Base-by-base conservation (phyloP, 257 asterid genomes). In the Penstemon davidsonii region DNA sequence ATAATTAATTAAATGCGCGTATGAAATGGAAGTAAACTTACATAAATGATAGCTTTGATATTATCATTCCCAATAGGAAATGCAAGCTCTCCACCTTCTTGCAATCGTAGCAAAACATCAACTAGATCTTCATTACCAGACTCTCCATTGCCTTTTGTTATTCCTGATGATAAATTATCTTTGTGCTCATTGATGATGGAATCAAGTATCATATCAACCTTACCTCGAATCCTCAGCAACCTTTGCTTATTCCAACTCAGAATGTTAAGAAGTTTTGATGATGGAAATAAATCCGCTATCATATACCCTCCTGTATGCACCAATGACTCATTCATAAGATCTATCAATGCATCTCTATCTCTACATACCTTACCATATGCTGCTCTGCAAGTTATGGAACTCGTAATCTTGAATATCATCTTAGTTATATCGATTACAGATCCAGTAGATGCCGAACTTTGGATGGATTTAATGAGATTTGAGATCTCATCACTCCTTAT, bases 101-200 rank as follows among this genome's bases (percentile, higher is more conserved):
- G 69, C 43, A 76, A 54, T 43, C 79, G 73, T 10, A 79, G 79
- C 25, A 79, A 68, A 55, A 79, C 81, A 54, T 79, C 84, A 6
- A 76, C 76, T 12, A 79, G 51, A 66, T 79, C 84, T 55, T 76
- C 79, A 59, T 59, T 42, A 7, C 77, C 78, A 36, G 60, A 18
- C 55, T 65, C 76, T 37, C 79, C 82, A 73, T 69, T 55, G 3
- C 71, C 79, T 63, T 47, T 50, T 25, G 37, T 57, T 37, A 4
- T n/a, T 59, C n/a, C n/a, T n/a, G n/a, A n/a, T n/a, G n/a, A n/a
- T 71, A 18, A 37, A 33, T 9, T 4, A 4, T 53, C 57, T 50
- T 12, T 55, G n/a, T 78, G 81, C 58, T 75, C 76, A 54, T 49
- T 41, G 1, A 72, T 67, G 1, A 81, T 67, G 8, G 39, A 38